Conservation (phyloP, 495 filamentous ascomycete genomes). For the Hypomontagnella submonticulosa region DNA sequence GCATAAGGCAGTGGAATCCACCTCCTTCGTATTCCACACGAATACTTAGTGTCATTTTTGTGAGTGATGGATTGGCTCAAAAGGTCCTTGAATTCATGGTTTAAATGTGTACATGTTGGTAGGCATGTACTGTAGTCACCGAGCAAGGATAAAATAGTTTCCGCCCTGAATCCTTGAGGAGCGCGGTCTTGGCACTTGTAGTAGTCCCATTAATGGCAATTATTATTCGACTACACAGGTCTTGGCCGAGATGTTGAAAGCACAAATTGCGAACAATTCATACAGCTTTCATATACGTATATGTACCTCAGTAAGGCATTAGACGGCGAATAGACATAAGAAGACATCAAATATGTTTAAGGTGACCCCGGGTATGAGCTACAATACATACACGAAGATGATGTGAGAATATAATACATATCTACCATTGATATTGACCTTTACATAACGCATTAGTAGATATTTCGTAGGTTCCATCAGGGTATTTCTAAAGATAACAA, state of each 20-base stretch:
- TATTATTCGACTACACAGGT: constrained; percentile 9
- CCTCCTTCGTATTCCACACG: background rate
- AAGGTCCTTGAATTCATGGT: too few relatives aligned
- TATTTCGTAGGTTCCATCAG: background rate
- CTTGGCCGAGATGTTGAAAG: too few relatives aligned
- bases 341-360: too few relatives aligned
- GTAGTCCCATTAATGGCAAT: constrained; percentile 16
- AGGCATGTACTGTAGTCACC: constrained; percentile 1
- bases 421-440: too few relatives aligned
- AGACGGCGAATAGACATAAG: too few relatives aligned
- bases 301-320: too few relatives aligned
- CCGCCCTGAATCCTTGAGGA: constrained; percentile 32
- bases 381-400: too few relatives aligned
- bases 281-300: too few relatives aligned
- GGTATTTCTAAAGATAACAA: constrained; percentile 9
- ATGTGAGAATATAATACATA: too few relatives aligned
- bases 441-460: too few relatives aligned
- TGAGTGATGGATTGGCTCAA: constrained; percentile 4
- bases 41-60: constrained; percentile 2
- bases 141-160: constrained; percentile 30
- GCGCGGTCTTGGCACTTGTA: constrained; percentile 26
- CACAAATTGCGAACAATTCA: too few relatives aligned
- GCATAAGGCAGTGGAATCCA: constrained; percentile 26
- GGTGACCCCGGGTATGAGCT: too few relatives aligned
- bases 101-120: background rate